phyloP scores from a whole-genome alignment of 1,284 basidiomycete genomes.

The Apiotrichum laibachii region DNA sequence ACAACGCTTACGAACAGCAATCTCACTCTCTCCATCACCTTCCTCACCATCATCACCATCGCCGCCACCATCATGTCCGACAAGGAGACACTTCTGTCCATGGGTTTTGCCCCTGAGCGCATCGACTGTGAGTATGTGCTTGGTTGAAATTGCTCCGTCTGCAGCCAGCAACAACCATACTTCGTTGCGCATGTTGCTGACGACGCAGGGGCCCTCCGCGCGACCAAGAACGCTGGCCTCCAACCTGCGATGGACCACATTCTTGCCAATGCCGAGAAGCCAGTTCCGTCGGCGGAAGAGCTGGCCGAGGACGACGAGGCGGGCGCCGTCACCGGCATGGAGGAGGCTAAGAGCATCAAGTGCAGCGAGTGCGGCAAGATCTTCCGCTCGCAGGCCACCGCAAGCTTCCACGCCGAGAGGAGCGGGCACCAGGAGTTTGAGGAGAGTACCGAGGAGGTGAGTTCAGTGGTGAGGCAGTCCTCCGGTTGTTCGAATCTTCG shows the following conservation, averaged over 20 bases:
- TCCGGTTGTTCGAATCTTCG: no score
- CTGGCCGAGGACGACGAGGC: constrained; percentile 70
- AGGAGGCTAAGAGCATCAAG: constrained; percentile 40
- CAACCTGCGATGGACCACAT: constrained; percentile 86
- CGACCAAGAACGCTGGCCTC: constrained; percentile 71
- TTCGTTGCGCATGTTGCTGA: constrained; percentile 16
- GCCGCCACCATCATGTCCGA: constrained; percentile 53
- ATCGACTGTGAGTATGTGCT: constrained; percentile 66
- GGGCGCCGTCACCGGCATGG: constrained; percentile 9
- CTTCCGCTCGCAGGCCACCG: constrained; percentile 82
- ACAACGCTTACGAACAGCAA: background rate
- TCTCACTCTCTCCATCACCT: background rate
- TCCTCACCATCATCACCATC: background rate
- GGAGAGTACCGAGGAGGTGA: constrained; percentile 88
- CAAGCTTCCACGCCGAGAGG: constrained; percentile 92
- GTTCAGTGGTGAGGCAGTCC: constrained; percentile 17
- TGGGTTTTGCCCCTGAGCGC: constrained; percentile 80
- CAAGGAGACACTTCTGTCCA: constrained; percentile 72
- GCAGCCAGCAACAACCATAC: constrained; percentile 20
- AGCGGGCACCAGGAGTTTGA: constrained; percentile 92
- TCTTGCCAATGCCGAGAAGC: constrained; percentile 69
- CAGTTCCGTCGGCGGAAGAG: constrained; percentile 60
- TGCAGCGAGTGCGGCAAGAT: constrained; percentile 69
- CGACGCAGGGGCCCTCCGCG: constrained; percentile 72
- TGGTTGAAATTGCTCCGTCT: background rate